A percentile compares a stretch with the other conserved stretches of the same genome.
Conservation (phyloP, 129 eudicot genomes). For the Calendula officinalis region DNA sequence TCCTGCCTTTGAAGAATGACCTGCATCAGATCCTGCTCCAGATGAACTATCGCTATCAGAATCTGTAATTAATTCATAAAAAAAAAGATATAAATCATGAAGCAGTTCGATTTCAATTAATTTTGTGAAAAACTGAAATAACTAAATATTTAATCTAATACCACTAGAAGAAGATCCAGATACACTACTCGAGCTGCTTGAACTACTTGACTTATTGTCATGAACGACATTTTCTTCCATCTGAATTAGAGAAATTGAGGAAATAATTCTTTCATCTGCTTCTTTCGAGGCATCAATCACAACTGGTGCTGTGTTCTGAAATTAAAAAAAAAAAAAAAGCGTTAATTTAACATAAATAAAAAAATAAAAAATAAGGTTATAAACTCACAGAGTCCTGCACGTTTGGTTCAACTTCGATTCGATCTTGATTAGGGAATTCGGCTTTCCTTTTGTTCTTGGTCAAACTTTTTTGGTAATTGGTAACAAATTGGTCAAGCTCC, state of each 20-base stretch:
- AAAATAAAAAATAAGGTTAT: neutral
- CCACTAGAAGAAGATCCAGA: slow-evolving; percentile 88
- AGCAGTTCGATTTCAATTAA: slow-evolving; percentile 10
- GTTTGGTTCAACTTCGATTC: slow-evolving; percentile 31
- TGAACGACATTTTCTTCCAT: slow-evolving; percentile 30
- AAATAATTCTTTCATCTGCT: neutral
- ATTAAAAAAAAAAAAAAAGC: neutral
- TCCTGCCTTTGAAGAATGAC: slow-evolving; percentile 33
- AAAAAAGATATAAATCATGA: slow-evolving; percentile 11
- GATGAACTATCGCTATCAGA: slow-evolving; percentile 63
- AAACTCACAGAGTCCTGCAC: slow-evolving; percentile 46
- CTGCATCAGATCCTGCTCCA: slow-evolving; percentile 55
- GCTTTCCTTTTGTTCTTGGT: slow-evolving; percentile 74
- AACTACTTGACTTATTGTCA: slow-evolving; percentile 41
- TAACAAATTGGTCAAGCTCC: slow-evolving; percentile 91
- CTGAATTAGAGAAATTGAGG: slow-evolving; percentile 23
- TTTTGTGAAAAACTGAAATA: neutral
- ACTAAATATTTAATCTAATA: slow-evolving; percentile 18
- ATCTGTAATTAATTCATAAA: slow-evolving; percentile 36
- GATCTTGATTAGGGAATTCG: slow-evolving; percentile 38
- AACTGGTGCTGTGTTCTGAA: slow-evolving; percentile 38
- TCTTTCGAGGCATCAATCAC: slow-evolving; percentile 46
- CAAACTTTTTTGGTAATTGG: slow-evolving; percentile 59
- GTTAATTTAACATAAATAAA: no score
- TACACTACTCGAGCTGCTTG: slow-evolving; percentile 61